Evolutionary conservation across 345 rosid species (phyloP), one percentile per base, ranked within the genome.

Genomic region (Arabis hirsuta): DNA sequence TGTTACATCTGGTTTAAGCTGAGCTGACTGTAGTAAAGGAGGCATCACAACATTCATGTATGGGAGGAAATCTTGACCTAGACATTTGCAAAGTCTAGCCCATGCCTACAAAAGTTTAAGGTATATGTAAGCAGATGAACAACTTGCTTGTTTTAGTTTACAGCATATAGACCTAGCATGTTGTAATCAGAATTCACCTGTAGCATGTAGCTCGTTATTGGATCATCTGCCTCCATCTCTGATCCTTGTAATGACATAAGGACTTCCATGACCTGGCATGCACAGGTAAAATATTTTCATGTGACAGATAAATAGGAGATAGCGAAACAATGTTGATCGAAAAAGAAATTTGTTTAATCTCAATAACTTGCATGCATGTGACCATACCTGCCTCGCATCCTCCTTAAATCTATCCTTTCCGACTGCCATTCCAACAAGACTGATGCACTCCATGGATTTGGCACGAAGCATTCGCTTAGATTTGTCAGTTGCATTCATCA

Each of bases 391-490:
- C 68, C 90, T 92, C 12, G 99, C 99, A 58, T 96, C 99, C 55
- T 85, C 92, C 80, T 85, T 90, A 73, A 96, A 96, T 82, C 90
- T 96, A 58, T 96, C 97, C 80, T 96, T 96, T 68, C 99, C 99
- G 55, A 96, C 99, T 74, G 99, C 99, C 99, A 96, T 96, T 67
- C 99, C 99, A 78, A 96, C 99, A 68, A 96, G 84, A 83, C 99
- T 96, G 66, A 96, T 96, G 84, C 99, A 96, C 73, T 96, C 99
- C 99, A 96, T 96, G 55, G 99, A 91, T 72, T 96, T 96, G 47
- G 99, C 99, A 76, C 99, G 97, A 66, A 96, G 97, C 99, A 96
- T 90, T 16, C 99, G 84, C 65, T 88, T 96, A 52, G 99, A 86
- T 65, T 96, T 96, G 82, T 96, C 99, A 63, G 92, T 96, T 72